Percentiles rank a stretch among this genome's conserved stretches.
These are phyloP conservation scores for Nicotiana rustica DNA, from an alignment of 305 asterid species.

Conservation along the genomic window DNA sequence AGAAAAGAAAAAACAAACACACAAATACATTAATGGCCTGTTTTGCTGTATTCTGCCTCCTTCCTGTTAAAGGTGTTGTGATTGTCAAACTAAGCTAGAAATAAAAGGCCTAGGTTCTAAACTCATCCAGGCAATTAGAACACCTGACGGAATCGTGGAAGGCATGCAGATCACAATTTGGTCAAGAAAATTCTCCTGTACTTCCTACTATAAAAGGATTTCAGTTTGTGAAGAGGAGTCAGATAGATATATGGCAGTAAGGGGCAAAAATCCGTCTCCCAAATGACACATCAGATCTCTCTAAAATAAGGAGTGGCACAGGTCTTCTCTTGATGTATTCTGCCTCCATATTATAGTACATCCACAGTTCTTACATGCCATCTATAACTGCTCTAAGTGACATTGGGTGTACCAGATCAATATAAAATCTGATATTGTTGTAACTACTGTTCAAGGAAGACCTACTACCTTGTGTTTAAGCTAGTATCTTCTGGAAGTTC, in stretches of 20 bases:
- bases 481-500: conserved; percentile 33
- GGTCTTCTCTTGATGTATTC: neutral
- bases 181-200: conserved; percentile 22
- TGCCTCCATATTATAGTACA: neutral
- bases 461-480: conserved; percentile 26
- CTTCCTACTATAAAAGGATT: neutral
- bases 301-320: neutral
- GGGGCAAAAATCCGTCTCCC: neutral
- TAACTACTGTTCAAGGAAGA: conserved; percentile 6
- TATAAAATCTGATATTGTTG: neutral
- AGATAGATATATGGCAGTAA: conserved; percentile 10
- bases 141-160: neutral
- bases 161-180: neutral
- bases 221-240: conserved; percentile 12
- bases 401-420: conserved; percentile 2
- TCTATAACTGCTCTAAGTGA: conserved; percentile 5
- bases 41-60: neutral
- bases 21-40: neutral
- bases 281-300: conserved; percentile 25
- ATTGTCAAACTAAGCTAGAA: neutral
- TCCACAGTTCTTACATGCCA: neutral
- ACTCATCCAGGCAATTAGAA: neutral
- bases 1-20: neutral
- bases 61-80: neutral
- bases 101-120: neutral